Base-by-base conservation (phyloP, 805 yeast genomes). In the Metschnikowia lunata region DNA sequence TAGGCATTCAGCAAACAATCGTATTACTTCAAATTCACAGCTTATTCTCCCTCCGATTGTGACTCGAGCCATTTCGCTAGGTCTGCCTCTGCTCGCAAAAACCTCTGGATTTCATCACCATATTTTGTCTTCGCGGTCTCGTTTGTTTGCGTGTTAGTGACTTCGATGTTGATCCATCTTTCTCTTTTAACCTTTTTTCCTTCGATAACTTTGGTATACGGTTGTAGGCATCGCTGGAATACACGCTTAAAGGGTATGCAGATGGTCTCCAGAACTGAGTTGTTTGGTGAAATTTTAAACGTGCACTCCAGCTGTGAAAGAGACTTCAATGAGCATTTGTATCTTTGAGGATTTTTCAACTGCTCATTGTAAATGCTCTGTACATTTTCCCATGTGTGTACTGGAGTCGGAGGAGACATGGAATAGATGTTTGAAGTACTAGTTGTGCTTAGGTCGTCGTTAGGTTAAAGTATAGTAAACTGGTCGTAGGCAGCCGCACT, bases 401-500 rank as follows among this genome's bases (percentile, higher is more conserved):
- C 74, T 4, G 72, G 74, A 18, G 72, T 67, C 7, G 75, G 74
- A 14, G 76, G 76, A 10, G 75, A 71, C 76, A 71, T 71, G 9
- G 15, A 27, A 12, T 15, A 15, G 18, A 34, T 29, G 23, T 18
- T 18, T 18, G 23, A 18, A 18, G 23, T 18, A 5, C 5, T 18
- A 5, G 23, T 18, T 18, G 23, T 18, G 23, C 23, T 18, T 18
- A 18, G 23, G 23, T 18, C 23, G 23, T 18, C 23, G 23, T 18
- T 18, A 18, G 23, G 23, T 18, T 18, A 3, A 18, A 18, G 23
- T 18, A 18, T 18, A n/a, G 23, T 18, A 18, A 18, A 3, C 23
- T 18, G 23, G 23, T 18, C 23, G 23, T 5, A 18, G 23, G 23
- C 23, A 18, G 23, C 23, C 23, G 23, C 23, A 18, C 23, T 18